phyloP scores from a whole-genome alignment of 2,329 filamentous ascomycete species.

The Gaeumannomyces sp. region DNA sequence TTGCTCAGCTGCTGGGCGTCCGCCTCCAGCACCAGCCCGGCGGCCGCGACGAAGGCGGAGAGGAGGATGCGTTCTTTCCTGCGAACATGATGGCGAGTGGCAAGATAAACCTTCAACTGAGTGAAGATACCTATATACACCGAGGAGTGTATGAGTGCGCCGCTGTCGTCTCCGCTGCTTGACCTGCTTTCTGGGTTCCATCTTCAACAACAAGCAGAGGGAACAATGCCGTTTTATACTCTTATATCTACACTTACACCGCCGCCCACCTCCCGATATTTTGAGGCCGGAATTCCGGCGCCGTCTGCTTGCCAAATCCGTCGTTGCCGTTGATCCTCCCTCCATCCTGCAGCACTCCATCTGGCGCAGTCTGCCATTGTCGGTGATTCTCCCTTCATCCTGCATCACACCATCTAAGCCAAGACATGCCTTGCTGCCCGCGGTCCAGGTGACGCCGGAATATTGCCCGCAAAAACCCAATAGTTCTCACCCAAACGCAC shows the following conservation, averaged over 20 bases:
- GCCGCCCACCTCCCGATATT: too few species aligned
- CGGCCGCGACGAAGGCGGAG: neutral
- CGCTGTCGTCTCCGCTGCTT: neutral
- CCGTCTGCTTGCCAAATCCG: too few species aligned
- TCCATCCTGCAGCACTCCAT: too few species aligned
- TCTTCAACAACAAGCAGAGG: neutral
- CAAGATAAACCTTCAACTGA: neutral
- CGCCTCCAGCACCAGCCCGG: neutral
- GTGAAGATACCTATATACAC: neutral
- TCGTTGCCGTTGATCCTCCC: too few species aligned
- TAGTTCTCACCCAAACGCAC: neutral
- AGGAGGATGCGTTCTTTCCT: neutral
- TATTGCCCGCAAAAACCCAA: neutral
- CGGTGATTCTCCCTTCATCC: too few species aligned
- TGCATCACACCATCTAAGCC: neutral
- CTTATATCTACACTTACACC: too few species aligned
- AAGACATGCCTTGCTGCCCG: neutral
- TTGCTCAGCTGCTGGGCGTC: slow-evolving; percentile 8
- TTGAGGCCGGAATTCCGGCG: too few species aligned
- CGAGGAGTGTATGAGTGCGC: neutral
- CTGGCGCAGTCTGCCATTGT: too few species aligned
- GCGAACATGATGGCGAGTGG: neutral
- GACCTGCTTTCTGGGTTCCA: neutral
- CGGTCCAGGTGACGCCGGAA: neutral
- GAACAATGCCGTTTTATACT: neutral